phyloP scores from a whole-genome alignment of 2,329 filamentous ascomycete species.

The Metarhizium brunneum region DNA sequence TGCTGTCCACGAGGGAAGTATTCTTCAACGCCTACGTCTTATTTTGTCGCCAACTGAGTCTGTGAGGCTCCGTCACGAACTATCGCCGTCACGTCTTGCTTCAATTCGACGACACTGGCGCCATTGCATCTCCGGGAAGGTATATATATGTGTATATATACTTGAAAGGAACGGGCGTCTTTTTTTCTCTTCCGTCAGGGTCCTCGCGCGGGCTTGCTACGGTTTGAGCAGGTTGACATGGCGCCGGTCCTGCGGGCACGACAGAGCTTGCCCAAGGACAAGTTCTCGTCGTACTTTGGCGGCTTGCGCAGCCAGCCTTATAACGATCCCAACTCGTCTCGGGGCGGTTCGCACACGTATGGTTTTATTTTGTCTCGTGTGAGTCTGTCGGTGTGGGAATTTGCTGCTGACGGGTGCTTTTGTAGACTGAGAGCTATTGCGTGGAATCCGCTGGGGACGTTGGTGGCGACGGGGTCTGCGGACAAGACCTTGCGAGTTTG shows the following conservation, averaged over 20 bases:
- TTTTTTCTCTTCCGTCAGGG: too few relatives aligned
- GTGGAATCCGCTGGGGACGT: conserved; percentile 78
- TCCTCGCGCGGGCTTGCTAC: too few relatives aligned
- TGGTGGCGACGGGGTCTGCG: conserved; percentile 72
- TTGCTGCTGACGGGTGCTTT: background rate
- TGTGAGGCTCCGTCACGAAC: too few relatives aligned
- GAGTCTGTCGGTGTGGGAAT: background rate
- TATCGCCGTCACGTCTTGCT: too few relatives aligned
- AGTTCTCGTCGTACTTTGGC: conserved; percentile 58
- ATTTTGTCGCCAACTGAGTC: too few relatives aligned
- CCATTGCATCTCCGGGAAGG: too few relatives aligned
- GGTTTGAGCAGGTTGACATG: conserved; percentile 17
- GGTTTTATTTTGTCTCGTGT: conserved; percentile 16
- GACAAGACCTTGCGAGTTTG: conserved; percentile 67
- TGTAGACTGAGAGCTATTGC: conserved; percentile 66
- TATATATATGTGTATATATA: too few relatives aligned
- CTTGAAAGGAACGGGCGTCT: too few relatives aligned
- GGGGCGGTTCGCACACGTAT: conserved; percentile 49
- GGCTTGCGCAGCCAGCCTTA: conserved; percentile 64
- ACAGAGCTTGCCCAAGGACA: conserved; percentile 57
- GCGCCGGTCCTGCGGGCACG: conserved; percentile 34
- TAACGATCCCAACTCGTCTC: conserved; percentile 47
- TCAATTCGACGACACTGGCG: too few relatives aligned
- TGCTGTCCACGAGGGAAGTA: too few relatives aligned
- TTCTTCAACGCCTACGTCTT: too few relatives aligned